Base-by-base conservation (phyloP, 345 rosid species). In the Jatropha curcas region DNA sequence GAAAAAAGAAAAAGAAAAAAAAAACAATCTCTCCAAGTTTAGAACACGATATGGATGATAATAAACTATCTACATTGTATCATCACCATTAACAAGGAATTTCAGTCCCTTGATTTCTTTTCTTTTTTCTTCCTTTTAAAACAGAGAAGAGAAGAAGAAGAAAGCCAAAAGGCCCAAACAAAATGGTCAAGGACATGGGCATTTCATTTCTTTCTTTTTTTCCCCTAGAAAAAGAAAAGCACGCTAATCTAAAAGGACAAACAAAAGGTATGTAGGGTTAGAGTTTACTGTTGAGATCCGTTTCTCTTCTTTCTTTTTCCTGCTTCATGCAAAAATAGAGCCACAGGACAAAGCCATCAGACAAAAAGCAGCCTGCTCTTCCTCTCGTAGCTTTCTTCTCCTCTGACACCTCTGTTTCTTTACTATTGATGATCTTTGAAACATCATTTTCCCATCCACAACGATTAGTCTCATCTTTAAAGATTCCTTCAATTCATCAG, bases 351-450 rank as follows among this genome's bases (percentile, higher is more conserved):
- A 66, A 12, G 97, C 94, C 84, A 94, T 70, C 57, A 94, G 74
- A 68, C 85, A 86, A 62, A 90, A 79, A 75, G 98, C 98, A 48
- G 98, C 97, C 69, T 85, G 89, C 77, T 94, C 94, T 76, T 88
- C 94, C 79, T 91, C 96, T 19, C 87, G 76, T 76, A 88, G 31
- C 76, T 60, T 79, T 75, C 86, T 87, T 61, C 80, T 89, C 75
- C 91, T 84, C 53, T 72, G 90, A 69, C 90, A 82, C 81, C 96
- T 76, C 67, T 84, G 89, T 75, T 90, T 91, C 85, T 87, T 90
- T 68, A 86, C 86, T 25, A 71, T 12, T 24, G 77, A n/a, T 57
- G 84, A 71, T 33, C 72, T 88, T 67, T 68, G 82, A 31, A 79
- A 50, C 71, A 84, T 16, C 61, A 86, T 63, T 37, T 78, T 76